Base-by-base conservation (phyloP, 2,329 filamentous ascomycete genomes). In the Onygena corvina region DNA sequence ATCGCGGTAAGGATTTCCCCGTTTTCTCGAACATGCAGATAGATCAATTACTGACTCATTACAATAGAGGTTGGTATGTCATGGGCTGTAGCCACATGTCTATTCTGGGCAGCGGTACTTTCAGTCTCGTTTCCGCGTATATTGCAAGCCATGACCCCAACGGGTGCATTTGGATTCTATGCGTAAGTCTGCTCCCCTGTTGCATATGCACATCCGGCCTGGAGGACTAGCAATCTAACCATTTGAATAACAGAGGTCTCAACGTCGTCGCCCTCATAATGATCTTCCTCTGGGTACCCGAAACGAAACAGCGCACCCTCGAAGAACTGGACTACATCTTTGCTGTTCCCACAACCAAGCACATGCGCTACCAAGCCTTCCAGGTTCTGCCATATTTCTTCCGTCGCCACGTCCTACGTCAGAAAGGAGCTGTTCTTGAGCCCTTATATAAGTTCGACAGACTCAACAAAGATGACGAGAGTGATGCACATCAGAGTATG, bases 121-220 rank as follows among this genome's bases (percentile, higher is more conserved):
- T 70, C 70, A 1, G 65, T 76, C 21, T 70, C 71, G 1, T 74
- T 73, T 55, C 72, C 73, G 1, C 66, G 66, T 4, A 71, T 73
- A 57, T 60, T 74, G 14, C 56, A 52, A 8, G 71, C 66, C 3
- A 68, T 79, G 61, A 71, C 65, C 5, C 65, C 73, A 0, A 70
- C 71, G 2, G 75, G 75, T 4, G 75, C 77, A 1, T 81, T 83
- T 56, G 72, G 76, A 2, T 79, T 83, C 59, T 83, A 82, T 48
- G 65, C 65, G 64, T 67, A 59, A 61, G 64, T 62, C 58, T 11
- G 21, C 36, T n/a, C 21, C 21, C 12, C 36, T 58, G 54, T 29
- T 36, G 30, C n/a, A n/a, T n/a, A n/a, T n/a, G n/a, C n/a, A n/a
- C n/a, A n/a, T n/a, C 30, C 33, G 12, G 35, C 40, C 9, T 34